Evolutionary conservation across 495 filamentous ascomycete species (phyloP), one percentile per base, ranked within the genome.

Genomic region (Cladorrhinum samala): DNA sequence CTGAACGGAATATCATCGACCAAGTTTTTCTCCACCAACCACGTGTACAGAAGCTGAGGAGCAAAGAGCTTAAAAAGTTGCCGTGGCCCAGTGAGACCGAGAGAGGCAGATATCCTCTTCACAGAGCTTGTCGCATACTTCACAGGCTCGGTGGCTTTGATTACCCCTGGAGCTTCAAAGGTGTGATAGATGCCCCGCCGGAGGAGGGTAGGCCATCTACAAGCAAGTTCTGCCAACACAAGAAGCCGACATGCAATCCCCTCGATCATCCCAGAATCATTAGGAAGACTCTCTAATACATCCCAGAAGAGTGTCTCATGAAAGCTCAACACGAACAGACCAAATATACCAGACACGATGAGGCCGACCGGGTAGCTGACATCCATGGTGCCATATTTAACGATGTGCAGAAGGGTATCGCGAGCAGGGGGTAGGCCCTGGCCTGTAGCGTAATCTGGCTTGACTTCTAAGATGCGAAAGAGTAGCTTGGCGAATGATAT

Each of bases 1-100:
- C 75, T 71, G 59, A 81, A 96, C 8, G 93, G 91, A 49, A 96
- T 86, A 2, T 79, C 74, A 1, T 74, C 70, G 9, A 95, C 68
- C 21, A 76, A 68, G 46, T 85, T 78, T 1, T 68, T 66, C 53
- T 86, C 80, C n/a, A n/a, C n/a, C 2, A 91, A 80, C 94, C 93
- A 97, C 0, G 91, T 95, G 64, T 88, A 95, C 3, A 97, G 73
- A n/a, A 97, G 77, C 65, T 99, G 94, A 19, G 91, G 84, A 16
- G 87, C 83, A 62, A 96, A 97, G 2, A 97, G 75, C n/a, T 75
- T 77, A 65, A 97, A 96, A 2, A 99, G 65, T 38, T 83, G 77
- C 59, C 77, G 78, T 1, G 87, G 73, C 37, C 79, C 74, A 30
- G 72, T 62, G 30, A 96, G 78, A 2, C 79, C 73, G 36, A 95